Percentiles rank a stretch among this genome's conserved stretches.
phyloP scores from a whole-genome alignment of 129 eudicot genomes.

The Daucus carota region DNA sequence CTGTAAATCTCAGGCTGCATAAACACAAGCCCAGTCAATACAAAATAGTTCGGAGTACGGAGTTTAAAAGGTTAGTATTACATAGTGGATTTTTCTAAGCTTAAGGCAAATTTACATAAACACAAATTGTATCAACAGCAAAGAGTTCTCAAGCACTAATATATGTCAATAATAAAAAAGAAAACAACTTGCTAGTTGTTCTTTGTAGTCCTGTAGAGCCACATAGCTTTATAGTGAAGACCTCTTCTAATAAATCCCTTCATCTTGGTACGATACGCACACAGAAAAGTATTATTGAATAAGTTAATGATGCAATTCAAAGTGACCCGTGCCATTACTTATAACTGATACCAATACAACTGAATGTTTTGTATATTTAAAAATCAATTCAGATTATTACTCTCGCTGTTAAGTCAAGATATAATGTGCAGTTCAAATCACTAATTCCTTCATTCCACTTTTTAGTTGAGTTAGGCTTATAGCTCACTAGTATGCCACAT shows the following conservation, averaged over 20 bases:
- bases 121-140: not conserved
- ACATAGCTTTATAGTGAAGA: not conserved
- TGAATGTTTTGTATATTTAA: not conserved
- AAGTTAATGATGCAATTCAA: not conserved
- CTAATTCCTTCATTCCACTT: not conserved
- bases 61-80: not conserved
- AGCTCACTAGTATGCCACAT: not conserved
- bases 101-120: not conserved
- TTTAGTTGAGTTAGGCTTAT: not conserved
- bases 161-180: not conserved
- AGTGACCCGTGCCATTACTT: not conserved
- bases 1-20: constrained; percentile 44
- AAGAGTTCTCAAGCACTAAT: not conserved
- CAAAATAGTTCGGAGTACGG: not conserved
- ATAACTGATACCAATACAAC: not conserved
- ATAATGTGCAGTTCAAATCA: not conserved
- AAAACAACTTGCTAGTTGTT: not conserved
- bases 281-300: not conserved
- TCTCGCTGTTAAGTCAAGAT: not conserved
- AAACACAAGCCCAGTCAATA: constrained; percentile 4
- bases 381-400: not conserved
- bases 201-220: not conserved
- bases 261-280: not conserved
- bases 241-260: not conserved
- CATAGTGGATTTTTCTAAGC: not conserved